Base-by-base conservation (phyloP, 805 yeast species). In the Wickerhamomyces canadensis region DNA sequence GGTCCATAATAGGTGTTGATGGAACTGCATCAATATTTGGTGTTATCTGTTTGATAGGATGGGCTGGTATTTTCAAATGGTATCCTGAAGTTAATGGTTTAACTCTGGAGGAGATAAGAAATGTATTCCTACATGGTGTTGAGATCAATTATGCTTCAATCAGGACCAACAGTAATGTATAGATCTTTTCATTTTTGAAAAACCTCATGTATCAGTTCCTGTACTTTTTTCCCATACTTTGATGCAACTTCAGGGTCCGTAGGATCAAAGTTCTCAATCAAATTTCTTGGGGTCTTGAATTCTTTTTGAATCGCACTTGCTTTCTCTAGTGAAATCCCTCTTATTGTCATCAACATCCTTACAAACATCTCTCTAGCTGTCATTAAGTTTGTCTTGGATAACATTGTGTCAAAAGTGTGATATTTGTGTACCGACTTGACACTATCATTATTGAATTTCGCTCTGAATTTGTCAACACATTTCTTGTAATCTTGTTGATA, bases 241-340 rank as follows among this genome's bases (percentile, higher is more conserved):
- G 41, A 28, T 4, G 38, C 42, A 37, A 40, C 46, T 19, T 21
- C 43, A 2, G 41, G 44, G 48, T 62, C 51, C 4, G 33, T 28
- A 1, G 42, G 33, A 32, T 52, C 49, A 47, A 65, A 84, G 10
- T 70, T 75, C 16, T 67, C 64, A 11, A 80, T 55, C n/a, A 91
- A 65, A 15, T 52, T 55, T 25, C 63, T 62, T 0, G 97, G 93
- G 0, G 97, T 89, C 3, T 78, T 76, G 52, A 68, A 93, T 29
- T 68, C 55, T 15, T 65, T 64, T 58, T 89, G 97, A 9, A 93
- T 78, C 7, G 76, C 76, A 9, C 77, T 54, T 0, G 98, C 98
- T 54, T 84, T 87, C 44, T 91, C 97, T 22, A 85, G 61, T 0
- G 95, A 77, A 1, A 93, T 68, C 1, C 98, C 98, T 42, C 75